Evolutionary conservation across 768 basidiomycete genomes (phyloP).

Genomic region (Galerina sulciceps): DNA sequence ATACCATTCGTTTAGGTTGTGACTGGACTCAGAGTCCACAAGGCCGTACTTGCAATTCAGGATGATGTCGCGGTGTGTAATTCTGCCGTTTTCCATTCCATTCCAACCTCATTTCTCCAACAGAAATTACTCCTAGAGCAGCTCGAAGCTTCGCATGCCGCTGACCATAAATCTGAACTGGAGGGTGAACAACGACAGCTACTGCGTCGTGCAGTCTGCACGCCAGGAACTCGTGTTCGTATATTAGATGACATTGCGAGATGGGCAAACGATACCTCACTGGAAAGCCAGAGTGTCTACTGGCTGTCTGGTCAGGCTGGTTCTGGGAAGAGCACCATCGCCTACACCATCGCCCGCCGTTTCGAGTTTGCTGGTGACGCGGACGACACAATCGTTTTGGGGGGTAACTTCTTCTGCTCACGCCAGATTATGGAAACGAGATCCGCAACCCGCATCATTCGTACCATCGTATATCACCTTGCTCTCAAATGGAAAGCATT

Average conservation of each 20-base stretch:
- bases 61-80: slow-evolving; percentile 6
- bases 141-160: slow-evolving; percentile 13
- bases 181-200: slow-evolving; percentile 9
- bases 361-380: not conserved
- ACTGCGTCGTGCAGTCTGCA: slow-evolving; percentile 24
- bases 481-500: slow-evolving; percentile 15
- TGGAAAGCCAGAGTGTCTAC: slow-evolving; percentile 16
- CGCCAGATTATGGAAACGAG: slow-evolving; percentile 26
- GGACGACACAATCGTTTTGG: slow-evolving; percentile 16
- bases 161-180: slow-evolving; percentile 11
- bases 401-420: slow-evolving; percentile 32
- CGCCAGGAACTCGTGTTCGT: slow-evolving; percentile 26
- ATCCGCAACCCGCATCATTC: not conserved
- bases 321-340: slow-evolving; percentile 29
- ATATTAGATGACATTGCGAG: slow-evolving; percentile 23
- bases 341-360: no score
- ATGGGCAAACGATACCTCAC: slow-evolving; percentile 27
- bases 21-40: slow-evolving; percentile 5
- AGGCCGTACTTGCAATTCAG: slow-evolving; percentile 12
- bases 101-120: not conserved
- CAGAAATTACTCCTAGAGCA: slow-evolving; percentile 6
- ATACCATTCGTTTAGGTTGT: slow-evolving; percentile 9
- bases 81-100: not conserved
- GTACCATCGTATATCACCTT: not conserved
- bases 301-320: slow-evolving; percentile 25